phyloP scores from a whole-genome alignment of 2,329 filamentous ascomycete species.

The Microcera coccophila region DNA sequence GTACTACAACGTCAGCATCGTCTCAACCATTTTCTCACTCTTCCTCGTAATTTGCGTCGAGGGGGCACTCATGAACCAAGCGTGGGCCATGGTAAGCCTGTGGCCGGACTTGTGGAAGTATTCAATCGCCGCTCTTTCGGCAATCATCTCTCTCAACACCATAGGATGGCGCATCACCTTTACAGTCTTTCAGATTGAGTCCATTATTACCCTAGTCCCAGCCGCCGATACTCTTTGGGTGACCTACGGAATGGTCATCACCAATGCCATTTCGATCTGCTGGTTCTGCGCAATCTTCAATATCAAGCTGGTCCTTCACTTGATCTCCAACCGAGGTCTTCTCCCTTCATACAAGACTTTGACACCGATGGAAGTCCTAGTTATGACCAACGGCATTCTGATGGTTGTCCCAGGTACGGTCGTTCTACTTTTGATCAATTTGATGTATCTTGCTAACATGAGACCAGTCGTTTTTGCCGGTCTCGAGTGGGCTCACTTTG shows the following conservation, averaged over 20 bases:
- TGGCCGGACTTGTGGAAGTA: slow-evolving; percentile 40
- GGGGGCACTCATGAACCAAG: slow-evolving; percentile 48
- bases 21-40: slow-evolving; percentile 40
- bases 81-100: slow-evolving; percentile 49
- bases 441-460: slow-evolving; percentile 1
- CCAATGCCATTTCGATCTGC: slow-evolving; percentile 41
- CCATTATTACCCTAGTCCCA: slow-evolving; percentile 24
- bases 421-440: neutral
- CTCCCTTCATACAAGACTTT: slow-evolving; percentile 41
- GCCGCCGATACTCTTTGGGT: slow-evolving; percentile 34
- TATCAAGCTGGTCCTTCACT: slow-evolving; percentile 46
- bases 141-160: slow-evolving; percentile 31
- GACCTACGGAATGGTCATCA: slow-evolving; percentile 35
- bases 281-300: slow-evolving; percentile 58
- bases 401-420: slow-evolving; percentile 53
- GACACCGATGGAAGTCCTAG: slow-evolving; percentile 51
- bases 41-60: slow-evolving; percentile 45
- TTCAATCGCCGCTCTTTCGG: slow-evolving; percentile 30
- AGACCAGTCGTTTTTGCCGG: slow-evolving; percentile 47
- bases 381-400: slow-evolving; percentile 53
- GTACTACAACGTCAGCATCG: slow-evolving; percentile 37
- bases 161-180: slow-evolving; percentile 32
- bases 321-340: slow-evolving; percentile 45
- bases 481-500: slow-evolving; percentile 41
- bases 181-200: slow-evolving; percentile 35